Evolutionary conservation across 345 rosid genomes (phyloP), one percentile per base, ranked within the genome.

Genomic region (Populus tremula): DNA sequence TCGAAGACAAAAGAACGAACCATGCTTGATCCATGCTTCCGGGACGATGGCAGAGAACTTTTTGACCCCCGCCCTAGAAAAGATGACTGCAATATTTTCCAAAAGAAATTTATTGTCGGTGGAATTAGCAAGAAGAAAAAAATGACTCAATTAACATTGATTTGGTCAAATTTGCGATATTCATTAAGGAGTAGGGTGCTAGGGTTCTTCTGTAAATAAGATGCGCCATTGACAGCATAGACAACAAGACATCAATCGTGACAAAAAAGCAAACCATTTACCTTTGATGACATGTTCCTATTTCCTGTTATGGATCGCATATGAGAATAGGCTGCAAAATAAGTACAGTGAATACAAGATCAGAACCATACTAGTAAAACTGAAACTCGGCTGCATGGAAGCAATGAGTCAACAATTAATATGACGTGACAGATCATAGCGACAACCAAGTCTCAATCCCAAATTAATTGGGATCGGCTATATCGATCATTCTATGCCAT

Each of bases 1-100:
- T 92, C 97, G 72, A 96, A 93, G 83, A 93, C 82, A 83, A 90
- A 96, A 63, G 94, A 87, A 64, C 93, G 89, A 35, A 81, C 86
- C n/a, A 77, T 69, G 83, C 86, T 81, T 61, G 91, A 79, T 76
- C 90, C 93, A 6, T 87, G 87, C 83, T 89, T 96, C 72, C 82
- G 83, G 50, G 86, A 79, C 70, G 90, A 86, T 74, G 94, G 87
- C 71, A 83, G 36, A 29, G 91, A 86, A 77, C 78, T 84, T 76
- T 83, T 91, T 65, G 88, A 64, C 18, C 87, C 86, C 78, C 91
- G 84, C 66, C 94, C 85, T 25, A 96, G 78, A 82, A 96, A 96
- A 80, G 98, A 91, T 80, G 98, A 84, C 98, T 92, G 96, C 88
- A 84, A 86, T 17, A 82, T 77, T 77, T 81, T 21, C 73, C 75